Conservation (phyloP, 257 asterid species). For the Catharanthus roseus region DNA sequence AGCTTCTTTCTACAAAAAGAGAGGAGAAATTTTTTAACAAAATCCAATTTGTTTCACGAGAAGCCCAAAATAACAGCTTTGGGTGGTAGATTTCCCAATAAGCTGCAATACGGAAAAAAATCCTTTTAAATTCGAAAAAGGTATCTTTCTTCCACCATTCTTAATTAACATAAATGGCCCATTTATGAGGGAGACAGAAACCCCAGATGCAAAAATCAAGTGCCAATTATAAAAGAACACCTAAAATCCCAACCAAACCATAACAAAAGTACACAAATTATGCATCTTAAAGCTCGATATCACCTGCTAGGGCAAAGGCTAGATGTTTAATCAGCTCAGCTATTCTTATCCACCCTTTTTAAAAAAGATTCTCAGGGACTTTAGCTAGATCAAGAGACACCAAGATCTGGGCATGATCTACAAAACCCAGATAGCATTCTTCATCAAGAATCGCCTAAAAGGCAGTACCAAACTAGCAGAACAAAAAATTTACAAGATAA, state of each 20-base stretch:
- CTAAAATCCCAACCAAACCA: not conserved
- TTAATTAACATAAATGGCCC: not conserved
- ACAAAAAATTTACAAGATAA: constrained; percentile 15
- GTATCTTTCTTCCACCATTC: not conserved
- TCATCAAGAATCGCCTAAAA: constrained; percentile 31
- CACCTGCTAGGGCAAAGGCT: constrained; percentile 16
- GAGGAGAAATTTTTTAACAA: constrained; percentile 11
- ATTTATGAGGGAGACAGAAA: not conserved
- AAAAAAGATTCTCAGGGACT: constrained; percentile 18
- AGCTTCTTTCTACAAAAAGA: constrained; percentile 31
- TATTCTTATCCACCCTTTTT: constrained; percentile 18
- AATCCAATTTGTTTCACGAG: constrained; percentile 13
- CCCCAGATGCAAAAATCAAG: constrained; percentile 1
- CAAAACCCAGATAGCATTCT: constrained; percentile 44
- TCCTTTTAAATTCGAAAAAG: not conserved
- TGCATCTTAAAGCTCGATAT: constrained; percentile 19
- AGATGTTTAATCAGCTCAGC: constrained; percentile 39
- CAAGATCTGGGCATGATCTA: constrained; percentile 71
- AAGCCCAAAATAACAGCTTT: constrained; percentile 11
- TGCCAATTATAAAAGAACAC: not conserved
- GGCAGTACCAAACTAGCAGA: constrained; percentile 27
- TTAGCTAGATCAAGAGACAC: constrained; percentile 35
- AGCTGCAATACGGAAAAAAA: not conserved
- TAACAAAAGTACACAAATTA: constrained; percentile 5
- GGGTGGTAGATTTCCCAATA: not conserved